Conservation (phyloP, 2,329 filamentous ascomycete genomes). For the Monosporascus sp. region DNA sequence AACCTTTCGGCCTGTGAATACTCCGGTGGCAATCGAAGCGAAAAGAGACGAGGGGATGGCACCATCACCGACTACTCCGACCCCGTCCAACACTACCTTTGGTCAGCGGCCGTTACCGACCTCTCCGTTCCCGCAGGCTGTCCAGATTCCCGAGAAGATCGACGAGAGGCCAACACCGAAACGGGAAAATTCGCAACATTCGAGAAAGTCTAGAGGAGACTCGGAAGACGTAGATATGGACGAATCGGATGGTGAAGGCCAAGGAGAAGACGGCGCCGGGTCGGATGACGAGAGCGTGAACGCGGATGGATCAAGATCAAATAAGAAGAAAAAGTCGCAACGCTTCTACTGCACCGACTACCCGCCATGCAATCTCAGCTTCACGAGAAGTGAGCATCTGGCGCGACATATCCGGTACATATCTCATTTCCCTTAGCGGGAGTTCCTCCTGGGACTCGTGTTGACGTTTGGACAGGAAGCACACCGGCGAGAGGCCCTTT, state of each 20-base stretch:
- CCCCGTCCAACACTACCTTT: slow-evolving; percentile 59
- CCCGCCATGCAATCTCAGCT: slow-evolving; percentile 88
- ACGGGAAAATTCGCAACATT: slow-evolving; percentile 55
- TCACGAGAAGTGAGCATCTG: slow-evolving; percentile 92
- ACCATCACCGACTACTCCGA: slow-evolving; percentile 36
- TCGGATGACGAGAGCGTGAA: slow-evolving; percentile 64
- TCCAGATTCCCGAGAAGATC: slow-evolving; percentile 42
- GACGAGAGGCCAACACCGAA: slow-evolving; percentile 38
- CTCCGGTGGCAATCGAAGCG: slow-evolving; percentile 26
- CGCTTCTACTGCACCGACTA: slow-evolving; percentile 95
- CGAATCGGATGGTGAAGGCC: slow-evolving; percentile 62
- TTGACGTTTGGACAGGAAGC: slow-evolving; percentile 60
- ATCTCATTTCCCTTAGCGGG: not conserved
- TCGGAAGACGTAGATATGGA: slow-evolving; percentile 73
- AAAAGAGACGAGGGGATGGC: slow-evolving; percentile 22
- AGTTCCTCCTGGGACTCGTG: slow-evolving; percentile 4
- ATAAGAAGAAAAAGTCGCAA: slow-evolving; percentile 94
- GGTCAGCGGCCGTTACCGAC: slow-evolving; percentile 50
- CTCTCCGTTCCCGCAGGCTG: slow-evolving; percentile 45
- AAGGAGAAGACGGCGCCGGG: slow-evolving; percentile 43
- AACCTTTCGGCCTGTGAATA: slow-evolving; percentile 45
- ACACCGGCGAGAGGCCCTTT: slow-evolving; percentile 94
- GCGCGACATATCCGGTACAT: slow-evolving; percentile 84
- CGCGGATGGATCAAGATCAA: slow-evolving; percentile 62
- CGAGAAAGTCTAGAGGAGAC: slow-evolving; percentile 51